Percentiles rank a stretch among this genome's conserved stretches.
These are phyloP conservation scores for Aspergillus udagawae DNA, from an alignment of 2,329 filamentous ascomycete genomes.

Conservation along the genomic window DNA sequence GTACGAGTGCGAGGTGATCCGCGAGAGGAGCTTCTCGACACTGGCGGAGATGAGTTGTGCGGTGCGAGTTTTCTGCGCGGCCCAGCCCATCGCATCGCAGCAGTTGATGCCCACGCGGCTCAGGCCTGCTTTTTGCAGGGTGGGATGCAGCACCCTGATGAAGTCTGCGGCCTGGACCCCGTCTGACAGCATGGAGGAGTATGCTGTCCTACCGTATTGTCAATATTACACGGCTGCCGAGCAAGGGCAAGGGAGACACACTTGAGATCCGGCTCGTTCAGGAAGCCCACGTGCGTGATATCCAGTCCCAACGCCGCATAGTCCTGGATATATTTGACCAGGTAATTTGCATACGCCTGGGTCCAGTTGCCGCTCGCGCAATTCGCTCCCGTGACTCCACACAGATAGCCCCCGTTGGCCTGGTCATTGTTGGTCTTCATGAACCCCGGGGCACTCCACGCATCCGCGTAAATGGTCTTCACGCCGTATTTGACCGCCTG, in stretches of 20 bases:
- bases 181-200: background rate
- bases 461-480: slow-evolving; percentile 47
- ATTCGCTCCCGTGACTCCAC: slow-evolving; percentile 34
- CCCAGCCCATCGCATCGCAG: slow-evolving; percentile 45
- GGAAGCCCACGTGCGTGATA: slow-evolving; percentile 42
- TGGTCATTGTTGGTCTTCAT: slow-evolving; percentile 51
- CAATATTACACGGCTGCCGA: background rate
- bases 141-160: slow-evolving; percentile 14
- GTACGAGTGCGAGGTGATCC: slow-evolving; percentile 44
- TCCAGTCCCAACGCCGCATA: slow-evolving; percentile 40
- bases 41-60: slow-evolving; percentile 21
- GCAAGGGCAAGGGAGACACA: slow-evolving; percentile 17
- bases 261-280: slow-evolving; percentile 44
- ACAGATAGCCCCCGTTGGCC: slow-evolving; percentile 16
- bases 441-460: slow-evolving; percentile 50
- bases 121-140: slow-evolving; percentile 50
- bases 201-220: background rate
- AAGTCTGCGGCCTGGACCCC: background rate
- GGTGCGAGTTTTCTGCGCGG: slow-evolving; percentile 28
- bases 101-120: slow-evolving; percentile 45
- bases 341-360: slow-evolving; percentile 48
- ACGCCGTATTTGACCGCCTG: slow-evolving; percentile 45
- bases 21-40: slow-evolving; percentile 36
- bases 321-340: slow-evolving; percentile 45
- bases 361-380: slow-evolving; percentile 46